A percentile compares a stretch with the other conserved stretches of the same genome.
Conservation (phyloP, 345 rosid species). For the Populus alba region DNA sequence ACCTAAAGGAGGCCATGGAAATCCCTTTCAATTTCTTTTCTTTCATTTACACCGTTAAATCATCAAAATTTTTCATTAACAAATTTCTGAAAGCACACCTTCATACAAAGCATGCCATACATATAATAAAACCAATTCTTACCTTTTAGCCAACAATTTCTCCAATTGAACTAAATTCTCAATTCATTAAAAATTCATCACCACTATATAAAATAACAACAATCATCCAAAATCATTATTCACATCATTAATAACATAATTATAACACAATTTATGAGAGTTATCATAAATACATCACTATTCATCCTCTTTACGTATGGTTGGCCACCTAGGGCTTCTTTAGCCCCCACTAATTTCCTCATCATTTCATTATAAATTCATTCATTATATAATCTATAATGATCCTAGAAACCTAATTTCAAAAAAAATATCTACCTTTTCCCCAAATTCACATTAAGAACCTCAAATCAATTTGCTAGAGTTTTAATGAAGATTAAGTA, state of each 20-base stretch:
- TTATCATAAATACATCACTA: neutral
- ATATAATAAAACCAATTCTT: no score
- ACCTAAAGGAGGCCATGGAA: no score
- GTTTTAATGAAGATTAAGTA: neutral
- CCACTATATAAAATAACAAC: neutral
- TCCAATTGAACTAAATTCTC: neutral
- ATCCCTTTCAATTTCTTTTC: no score
- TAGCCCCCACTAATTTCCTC: no score
- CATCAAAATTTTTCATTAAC: no score
- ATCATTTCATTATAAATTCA: neutral
- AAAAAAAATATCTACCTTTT: no score
- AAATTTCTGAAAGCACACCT: no score
- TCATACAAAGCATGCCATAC: no score
- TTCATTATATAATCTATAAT: neutral
- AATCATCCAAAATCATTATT: neutral
- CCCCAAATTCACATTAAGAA: fast-evolving
- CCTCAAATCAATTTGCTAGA: neutral
- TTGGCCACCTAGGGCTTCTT: neutral
- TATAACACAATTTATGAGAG: neutral
- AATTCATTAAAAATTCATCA: neutral
- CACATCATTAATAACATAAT: neutral
- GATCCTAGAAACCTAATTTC: neutral
- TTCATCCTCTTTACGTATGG: neutral
- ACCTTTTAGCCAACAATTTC: neutral
- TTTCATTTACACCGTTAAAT: no score